Percentiles rank a stretch among this genome's conserved stretches.
These are phyloP conservation scores for Exidia glandulosa DNA, from an alignment of 768 basidiomycete genomes.

Conservation along the genomic window DNA sequence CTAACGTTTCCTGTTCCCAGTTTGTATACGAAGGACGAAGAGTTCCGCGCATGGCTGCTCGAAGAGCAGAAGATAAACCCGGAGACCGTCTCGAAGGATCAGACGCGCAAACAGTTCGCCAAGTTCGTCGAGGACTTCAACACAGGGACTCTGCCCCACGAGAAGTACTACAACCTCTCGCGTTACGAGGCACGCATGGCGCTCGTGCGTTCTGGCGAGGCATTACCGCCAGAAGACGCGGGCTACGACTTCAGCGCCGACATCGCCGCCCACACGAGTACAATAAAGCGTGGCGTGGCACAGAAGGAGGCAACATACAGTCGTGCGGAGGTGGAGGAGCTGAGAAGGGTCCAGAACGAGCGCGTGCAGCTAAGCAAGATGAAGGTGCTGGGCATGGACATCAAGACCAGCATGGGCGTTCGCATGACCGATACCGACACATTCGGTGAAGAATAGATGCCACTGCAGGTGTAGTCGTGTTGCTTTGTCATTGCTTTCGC, in stretches of 20 bases:
- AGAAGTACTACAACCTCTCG: conserved; percentile 90
- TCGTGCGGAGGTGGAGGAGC: conserved; percentile 62
- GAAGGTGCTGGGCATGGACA: conserved; percentile 78
- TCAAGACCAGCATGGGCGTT: conserved; percentile 76
- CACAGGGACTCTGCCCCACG: conserved; percentile 85
- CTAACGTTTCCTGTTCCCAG: conserved; percentile 30
- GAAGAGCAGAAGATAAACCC: conserved; percentile 89
- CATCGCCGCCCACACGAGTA: conserved; percentile 60
- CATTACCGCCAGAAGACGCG: background rate
- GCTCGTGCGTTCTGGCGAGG: conserved; percentile 71
- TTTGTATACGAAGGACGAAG: conserved; percentile 69
- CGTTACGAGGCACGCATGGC: conserved; percentile 78
- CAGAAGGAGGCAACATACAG: conserved; percentile 47
- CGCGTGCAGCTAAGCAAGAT: conserved; percentile 67
- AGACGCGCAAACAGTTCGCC: conserved; percentile 75
- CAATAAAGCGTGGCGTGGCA: conserved; percentile 61
- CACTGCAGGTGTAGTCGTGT: background rate
- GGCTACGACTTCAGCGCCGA: conserved; percentile 77
- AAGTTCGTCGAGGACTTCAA: conserved; percentile 78
- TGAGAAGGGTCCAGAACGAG: conserved; percentile 77
- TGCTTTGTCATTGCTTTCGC: background rate
- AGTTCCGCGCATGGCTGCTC: conserved; percentile 87
- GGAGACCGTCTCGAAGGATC: conserved; percentile 77
- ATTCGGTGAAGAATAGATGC: conserved; percentile 33
- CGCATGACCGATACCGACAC: conserved; percentile 62